Percentiles rank a stretch among this genome's conserved stretches.
Evolutionary conservation across 2,329 filamentous ascomycete genomes (phyloP).

Genomic region (Talaromyces sp.): DNA sequence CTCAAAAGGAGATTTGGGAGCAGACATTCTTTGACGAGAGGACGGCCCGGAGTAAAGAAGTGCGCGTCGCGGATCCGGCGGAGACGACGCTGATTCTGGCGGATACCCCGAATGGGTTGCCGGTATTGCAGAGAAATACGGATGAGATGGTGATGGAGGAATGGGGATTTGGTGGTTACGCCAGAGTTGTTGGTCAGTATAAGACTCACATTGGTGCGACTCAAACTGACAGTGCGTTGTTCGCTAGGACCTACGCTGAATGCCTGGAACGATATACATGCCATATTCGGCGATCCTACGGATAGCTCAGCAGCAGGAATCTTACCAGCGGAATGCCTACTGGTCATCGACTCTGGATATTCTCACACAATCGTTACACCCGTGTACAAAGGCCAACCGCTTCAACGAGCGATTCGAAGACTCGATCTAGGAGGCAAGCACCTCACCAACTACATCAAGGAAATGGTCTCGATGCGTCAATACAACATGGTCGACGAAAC

Average conservation of each 20-base stretch:
- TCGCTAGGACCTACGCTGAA: conserved; percentile 67
- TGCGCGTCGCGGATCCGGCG: conserved; percentile 57
- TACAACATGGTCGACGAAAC: conserved; percentile 95
- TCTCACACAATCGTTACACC: conserved; percentile 91
- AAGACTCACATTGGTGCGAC: background rate
- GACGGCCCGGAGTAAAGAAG: conserved; percentile 52
- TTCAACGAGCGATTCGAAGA: conserved; percentile 77
- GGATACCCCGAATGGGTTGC: conserved; percentile 80
- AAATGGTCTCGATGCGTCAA: conserved; percentile 82
- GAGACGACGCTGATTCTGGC: conserved; percentile 81
- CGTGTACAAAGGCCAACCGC: conserved; percentile 71
- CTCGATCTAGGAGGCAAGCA: conserved; percentile 91
- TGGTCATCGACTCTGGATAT: conserved; percentile 88
- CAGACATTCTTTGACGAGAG: conserved; percentile 73
- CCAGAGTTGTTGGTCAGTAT: conserved; percentile 65
- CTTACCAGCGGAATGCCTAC: conserved; percentile 70
- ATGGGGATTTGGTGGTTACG: conserved; percentile 86
- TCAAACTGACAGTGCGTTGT: background rate
- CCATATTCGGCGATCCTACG: conserved; percentile 61
- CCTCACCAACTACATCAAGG: conserved; percentile 87
- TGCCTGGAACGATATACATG: conserved; percentile 74
- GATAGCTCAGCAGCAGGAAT: conserved; percentile 42
- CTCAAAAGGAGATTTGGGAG: conserved; percentile 93
- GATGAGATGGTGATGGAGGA: conserved; percentile 98
- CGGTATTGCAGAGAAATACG: conserved; percentile 78